phyloP scores from a whole-genome alignment of 129 eudicot genomes.

The Calendula officinalis region DNA sequence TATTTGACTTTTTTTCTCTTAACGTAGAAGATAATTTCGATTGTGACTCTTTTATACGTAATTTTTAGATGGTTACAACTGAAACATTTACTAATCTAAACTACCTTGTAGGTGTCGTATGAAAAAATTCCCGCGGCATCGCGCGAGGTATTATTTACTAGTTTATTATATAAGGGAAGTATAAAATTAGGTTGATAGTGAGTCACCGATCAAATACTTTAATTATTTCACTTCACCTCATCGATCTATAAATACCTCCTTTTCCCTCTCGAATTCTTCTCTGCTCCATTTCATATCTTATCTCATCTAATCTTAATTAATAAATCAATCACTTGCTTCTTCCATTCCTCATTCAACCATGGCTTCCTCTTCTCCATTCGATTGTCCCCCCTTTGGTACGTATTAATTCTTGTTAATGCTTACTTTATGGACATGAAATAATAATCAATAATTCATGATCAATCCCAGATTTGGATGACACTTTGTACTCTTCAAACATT shows the following conservation, averaged over 20 bases:
- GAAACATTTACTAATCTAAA: no score
- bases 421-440: neutral
- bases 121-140: no score
- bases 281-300: constrained; percentile 2
- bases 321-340: neutral
- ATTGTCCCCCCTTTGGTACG: constrained; percentile 66
- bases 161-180: no score
- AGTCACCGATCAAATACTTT: constrained; percentile 20
- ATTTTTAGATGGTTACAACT: no score
- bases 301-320: neutral
- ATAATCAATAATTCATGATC: neutral
- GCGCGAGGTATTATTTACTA: no score
- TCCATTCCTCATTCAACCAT: constrained; percentile 18
- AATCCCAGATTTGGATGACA: constrained; percentile 88
- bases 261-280: constrained; percentile 2
- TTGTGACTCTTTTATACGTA: no score
- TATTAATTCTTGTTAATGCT: no score
- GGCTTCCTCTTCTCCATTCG: constrained; percentile 62
- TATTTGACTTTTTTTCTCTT: no score
- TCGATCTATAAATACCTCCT: constrained; percentile 7
- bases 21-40: no score
- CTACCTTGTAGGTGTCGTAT: no score
- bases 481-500: constrained; percentile 66
- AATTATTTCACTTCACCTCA: neutral
- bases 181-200: neutral